These are phyloP conservation scores for Artemisia annua DNA, from an alignment of 129 eudicot genomes.

Conservation along the genomic window DNA sequence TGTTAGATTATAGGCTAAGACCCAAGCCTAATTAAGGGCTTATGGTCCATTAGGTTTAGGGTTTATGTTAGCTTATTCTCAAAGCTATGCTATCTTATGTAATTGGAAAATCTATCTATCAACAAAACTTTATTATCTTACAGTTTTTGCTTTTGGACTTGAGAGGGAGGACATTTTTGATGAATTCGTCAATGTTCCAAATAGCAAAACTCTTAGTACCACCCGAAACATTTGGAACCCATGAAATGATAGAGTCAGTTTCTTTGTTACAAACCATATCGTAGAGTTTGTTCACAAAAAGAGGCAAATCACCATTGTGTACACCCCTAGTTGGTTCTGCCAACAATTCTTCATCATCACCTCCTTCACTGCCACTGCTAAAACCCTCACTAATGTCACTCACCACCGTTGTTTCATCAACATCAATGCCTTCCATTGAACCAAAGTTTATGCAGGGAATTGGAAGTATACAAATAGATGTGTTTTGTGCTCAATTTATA, in stretches of 20 bases:
- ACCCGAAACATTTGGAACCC: conserved; percentile 11
- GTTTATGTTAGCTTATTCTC: too few relatives aligned
- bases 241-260: conserved; percentile 22
- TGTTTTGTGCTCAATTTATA: neutral
- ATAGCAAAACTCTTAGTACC: conserved; percentile 21
- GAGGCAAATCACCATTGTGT: too few relatives aligned
- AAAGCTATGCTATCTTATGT: too few relatives aligned
- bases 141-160: neutral
- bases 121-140: too few relatives aligned
- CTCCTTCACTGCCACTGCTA: neutral
- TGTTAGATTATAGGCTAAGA: too few relatives aligned
- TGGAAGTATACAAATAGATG: neutral
- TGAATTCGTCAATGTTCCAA: conserved; percentile 15
- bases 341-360: neutral
- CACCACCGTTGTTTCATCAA: conserved; percentile 6
- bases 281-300: too few relatives aligned
- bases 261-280: too few relatives aligned
- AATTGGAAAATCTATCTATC: too few relatives aligned
- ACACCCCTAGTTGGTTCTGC: too few relatives aligned
- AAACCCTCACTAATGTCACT: conserved; percentile 22
- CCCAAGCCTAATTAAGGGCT: too few relatives aligned
- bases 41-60: too few relatives aligned
- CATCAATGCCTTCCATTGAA: conserved; percentile 16
- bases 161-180: conserved; percentile 19
- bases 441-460: neutral